phyloP scores from a whole-genome alignment of 2,329 filamentous ascomycete species.

The Ophiocordyceps robertsii region DNA sequence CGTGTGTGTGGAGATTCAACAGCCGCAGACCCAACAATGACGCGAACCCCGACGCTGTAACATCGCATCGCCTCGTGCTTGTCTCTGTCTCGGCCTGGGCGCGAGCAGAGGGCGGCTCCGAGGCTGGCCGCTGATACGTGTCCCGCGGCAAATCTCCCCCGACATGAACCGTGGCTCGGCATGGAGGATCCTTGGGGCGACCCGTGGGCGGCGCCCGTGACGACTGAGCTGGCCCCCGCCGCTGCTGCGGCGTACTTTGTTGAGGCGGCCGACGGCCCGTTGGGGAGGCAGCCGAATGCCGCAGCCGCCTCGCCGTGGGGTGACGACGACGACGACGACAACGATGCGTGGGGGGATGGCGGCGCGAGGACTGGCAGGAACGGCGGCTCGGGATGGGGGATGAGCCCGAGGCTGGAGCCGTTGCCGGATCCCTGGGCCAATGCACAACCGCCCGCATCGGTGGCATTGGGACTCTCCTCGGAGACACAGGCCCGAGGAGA shows the following conservation, averaged over 20 bases:
- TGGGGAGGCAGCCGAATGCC: slow-evolving; percentile 11
- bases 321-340: slow-evolving; percentile 6
- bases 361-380: neutral
- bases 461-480: neutral
- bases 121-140: neutral
- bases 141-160: slow-evolving; percentile 1
- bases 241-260: slow-evolving; percentile 15
- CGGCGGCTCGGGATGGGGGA: slow-evolving; percentile 18
- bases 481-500: neutral
- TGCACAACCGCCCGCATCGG: neutral
- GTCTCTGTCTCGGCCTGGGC: neutral
- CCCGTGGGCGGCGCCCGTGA: slow-evolving; percentile 35
- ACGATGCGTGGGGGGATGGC: slow-evolving; percentile 16
- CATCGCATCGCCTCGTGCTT: neutral
- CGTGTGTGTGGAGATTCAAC: neutral
- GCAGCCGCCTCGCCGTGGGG: slow-evolving; percentile 12
- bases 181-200: slow-evolving; percentile 55
- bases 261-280: slow-evolving; percentile 8
- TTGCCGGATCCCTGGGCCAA: slow-evolving; percentile 12
- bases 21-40: neutral
- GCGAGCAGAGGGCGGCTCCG: neutral
- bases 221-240: slow-evolving; percentile 22
- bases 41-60: neutral
- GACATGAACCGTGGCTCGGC: slow-evolving; percentile 20
- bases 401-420: slow-evolving; percentile 18